Evolutionary conservation across 2,329 filamentous ascomycete species (phyloP), one percentile per base, ranked within the genome.

Genomic region (Pseudogymnoascus sp.): DNA sequence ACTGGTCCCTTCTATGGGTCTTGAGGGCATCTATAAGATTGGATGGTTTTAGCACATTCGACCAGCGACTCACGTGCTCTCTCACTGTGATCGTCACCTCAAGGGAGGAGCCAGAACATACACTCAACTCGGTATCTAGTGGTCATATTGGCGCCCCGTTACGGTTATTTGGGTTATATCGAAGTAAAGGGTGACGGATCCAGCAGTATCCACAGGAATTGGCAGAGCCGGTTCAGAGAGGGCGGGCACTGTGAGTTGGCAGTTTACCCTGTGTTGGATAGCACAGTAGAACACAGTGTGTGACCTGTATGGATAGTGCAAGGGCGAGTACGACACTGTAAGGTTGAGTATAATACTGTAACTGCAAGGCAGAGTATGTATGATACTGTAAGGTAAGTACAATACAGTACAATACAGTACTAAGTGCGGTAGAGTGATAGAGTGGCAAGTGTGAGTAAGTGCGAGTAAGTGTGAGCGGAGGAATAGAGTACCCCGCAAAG

Each of bases 1-100:
- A 86, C 75, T 97, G 93, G 75, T 97, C 93, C 73, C 93, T 83
- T 63, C 93, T 85, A 78, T 97, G 93, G 61, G 92, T 93, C 83
- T 96, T 86, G 71, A 84, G 79, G 56, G 83, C 81, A 78, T 89
- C 86, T 88, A 42, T 64, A 21, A 60, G 14, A 12, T 63, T 37
- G 34, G 21, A 60, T 40, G 21, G 10, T 10, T 56, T 56, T 12
- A 56, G 50, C 50, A 56, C 25, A 34, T 34, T 40, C 25, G 44
- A 31, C 38, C 16, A 21, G 42, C 66, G 31, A 68, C 66, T 71
- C 42, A 66, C 14, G 21, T 23, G 18, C 23, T 42, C 25, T 61
- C 62, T 63, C 40, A 64, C 44, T 23, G 34, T 36, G 10, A 56
- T 60, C 12, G n/a, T 16, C 38, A 14, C 34, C 34, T 16, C 6